These are phyloP conservation scores for Papilionanthe hybrid DNA, from an alignment of 116 monocot species.

Conservation along the genomic window DNA sequence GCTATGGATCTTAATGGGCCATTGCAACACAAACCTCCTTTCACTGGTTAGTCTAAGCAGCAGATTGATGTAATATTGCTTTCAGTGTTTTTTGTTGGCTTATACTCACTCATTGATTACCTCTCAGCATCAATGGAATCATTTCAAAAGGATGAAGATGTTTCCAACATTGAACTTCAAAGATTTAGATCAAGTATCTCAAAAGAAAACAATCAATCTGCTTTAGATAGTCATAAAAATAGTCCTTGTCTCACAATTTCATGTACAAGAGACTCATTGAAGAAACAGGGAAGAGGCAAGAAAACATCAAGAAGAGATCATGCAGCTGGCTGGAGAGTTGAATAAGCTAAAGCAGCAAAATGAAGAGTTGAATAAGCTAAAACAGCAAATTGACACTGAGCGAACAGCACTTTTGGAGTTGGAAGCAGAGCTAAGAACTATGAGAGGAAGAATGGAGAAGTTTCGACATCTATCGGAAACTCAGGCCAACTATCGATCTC, in stretches of 20 bases:
- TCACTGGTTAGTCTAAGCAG: conserved; percentile 22
- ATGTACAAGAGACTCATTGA: conserved; percentile 7
- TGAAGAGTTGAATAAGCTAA: too few relatives aligned
- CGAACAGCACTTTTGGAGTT: conserved; percentile 53
- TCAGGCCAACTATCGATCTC: conserved; percentile 57
- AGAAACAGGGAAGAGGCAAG: conserved; percentile 52
- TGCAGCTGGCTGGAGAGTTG: conserved; percentile 47
- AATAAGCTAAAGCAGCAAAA: conserved; percentile 47
- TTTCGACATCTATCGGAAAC: conserved; percentile 68
- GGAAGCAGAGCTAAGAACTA: conserved; percentile 49
- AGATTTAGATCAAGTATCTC: too few relatives aligned
- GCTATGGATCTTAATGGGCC: conserved; percentile 40
- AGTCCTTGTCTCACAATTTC: conserved; percentile 60
- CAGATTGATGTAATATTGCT: background rate
- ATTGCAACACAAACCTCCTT: conserved; percentile 27
- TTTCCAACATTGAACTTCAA: too few relatives aligned
- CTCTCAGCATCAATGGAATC: background rate
- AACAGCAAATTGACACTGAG: too few relatives aligned
- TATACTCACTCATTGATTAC: background rate
- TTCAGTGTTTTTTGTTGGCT: background rate
- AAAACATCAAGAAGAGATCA: conserved; percentile 44
- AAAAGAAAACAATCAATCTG: conserved; percentile 68
- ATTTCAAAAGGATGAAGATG: too few relatives aligned
- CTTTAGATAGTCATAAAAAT: background rate
- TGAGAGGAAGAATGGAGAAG: conserved; percentile 70